Conservation (phyloP, 192 early-diverging fungal genomes). For the Podila epigama region DNA sequence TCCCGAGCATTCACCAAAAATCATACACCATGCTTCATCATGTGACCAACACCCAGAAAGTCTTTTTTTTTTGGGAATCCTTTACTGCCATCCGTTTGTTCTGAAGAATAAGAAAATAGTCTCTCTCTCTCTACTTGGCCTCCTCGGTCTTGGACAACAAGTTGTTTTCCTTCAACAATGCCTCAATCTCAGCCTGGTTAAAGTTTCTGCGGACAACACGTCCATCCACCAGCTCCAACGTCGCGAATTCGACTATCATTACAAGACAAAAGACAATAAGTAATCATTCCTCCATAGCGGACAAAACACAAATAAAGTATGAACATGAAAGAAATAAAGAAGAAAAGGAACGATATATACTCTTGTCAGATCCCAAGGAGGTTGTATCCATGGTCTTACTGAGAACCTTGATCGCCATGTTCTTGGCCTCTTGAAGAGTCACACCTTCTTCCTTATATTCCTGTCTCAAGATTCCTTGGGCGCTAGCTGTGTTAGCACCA, state of each 20-base stretch:
- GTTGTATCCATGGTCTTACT: slow-evolving; percentile 98
- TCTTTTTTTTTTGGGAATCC: not conserved
- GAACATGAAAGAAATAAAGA: not conserved
- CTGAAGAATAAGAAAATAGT: not conserved
- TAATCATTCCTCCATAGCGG: not conserved
- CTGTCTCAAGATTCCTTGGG: slow-evolving; percentile 92
- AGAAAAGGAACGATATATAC: slow-evolving; percentile 51
- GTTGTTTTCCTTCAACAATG: slow-evolving; percentile 80
- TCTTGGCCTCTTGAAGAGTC: slow-evolving; percentile 89
- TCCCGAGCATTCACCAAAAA: too few species aligned
- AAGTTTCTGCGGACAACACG: slow-evolving; percentile 73
- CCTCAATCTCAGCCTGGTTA: slow-evolving; percentile 81
- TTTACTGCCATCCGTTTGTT: not conserved
- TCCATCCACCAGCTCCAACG: slow-evolving; percentile 69
- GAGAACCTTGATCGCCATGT: slow-evolving; percentile 91
- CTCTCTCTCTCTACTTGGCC: slow-evolving; percentile 27
- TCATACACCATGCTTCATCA: too few species aligned
- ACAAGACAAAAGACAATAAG: slow-evolving; percentile 12
- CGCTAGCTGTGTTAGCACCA: slow-evolving; percentile 92
- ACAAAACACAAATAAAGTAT: slow-evolving; percentile 4
- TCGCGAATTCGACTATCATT: slow-evolving; percentile 87
- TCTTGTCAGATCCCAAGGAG: slow-evolving; percentile 89
- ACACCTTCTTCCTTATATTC: slow-evolving; percentile 91
- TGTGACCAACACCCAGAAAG: too few species aligned
- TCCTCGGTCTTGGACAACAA: slow-evolving; percentile 51